Evolutionary conservation across 768 basidiomycete genomes (phyloP), one percentile per base, ranked within the genome.

Genomic region (Paxillus involutus): DNA sequence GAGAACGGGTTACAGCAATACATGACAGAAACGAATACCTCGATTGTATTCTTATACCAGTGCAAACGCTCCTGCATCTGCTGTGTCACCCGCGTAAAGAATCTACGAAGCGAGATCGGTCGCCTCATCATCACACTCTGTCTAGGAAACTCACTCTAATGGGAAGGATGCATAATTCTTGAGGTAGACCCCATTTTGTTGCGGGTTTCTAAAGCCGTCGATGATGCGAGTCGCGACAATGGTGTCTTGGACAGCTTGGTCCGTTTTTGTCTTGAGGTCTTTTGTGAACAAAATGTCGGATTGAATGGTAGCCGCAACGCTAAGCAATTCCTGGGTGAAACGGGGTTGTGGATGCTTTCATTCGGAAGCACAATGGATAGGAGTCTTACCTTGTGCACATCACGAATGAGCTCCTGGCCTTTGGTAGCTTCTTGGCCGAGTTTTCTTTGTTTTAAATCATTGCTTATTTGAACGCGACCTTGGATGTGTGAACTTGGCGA

Each of bases 101-200:
- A 26, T 26, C 26, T 91, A 29, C 6, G 12, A 2, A 16, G 30
- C 4, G 14, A 37, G 40, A 44, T 61, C 36, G 54, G 46, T 36
- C 4, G 17, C n/a, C n/a, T 3, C 7, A 6, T 45, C 13, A 7
- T 44, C 30, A 21, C 6, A 33, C 16, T 52, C 12, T 16, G 1
- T 35, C 42, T 39, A 17, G 5, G 17, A 36, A 59, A 75, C 85
- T 44, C 59, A 91, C 88, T 91, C 91, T 10, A 90, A 73, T 21
- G 91, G 91, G 70, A 92, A 94, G n/a, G 75, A 77, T 3, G 91
- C 87, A 55, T 91, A 83, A 47, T 87, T 87, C 64, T 89, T 91
- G 47, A 91, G 73, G 69, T 88, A 84, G 21, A 77, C 77, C 19
- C 81, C 83, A 54, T 84, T 80, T 60, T 84, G 82, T 52, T 91